Conservation (phyloP, 2,329 filamentous ascomycete species). For the Sclerotinia trifoliorum region DNA sequence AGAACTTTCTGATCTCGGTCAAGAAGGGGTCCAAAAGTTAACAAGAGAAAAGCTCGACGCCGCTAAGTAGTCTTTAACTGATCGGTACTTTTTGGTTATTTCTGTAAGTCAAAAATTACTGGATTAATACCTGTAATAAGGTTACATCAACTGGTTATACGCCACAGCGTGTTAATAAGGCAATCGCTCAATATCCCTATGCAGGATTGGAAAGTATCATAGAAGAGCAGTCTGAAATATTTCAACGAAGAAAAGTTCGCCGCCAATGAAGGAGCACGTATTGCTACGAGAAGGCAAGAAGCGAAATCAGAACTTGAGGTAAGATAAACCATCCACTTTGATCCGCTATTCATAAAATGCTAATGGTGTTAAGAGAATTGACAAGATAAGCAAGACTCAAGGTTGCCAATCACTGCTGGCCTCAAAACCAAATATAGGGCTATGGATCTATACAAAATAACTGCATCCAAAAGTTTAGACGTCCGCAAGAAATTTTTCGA, state of each 20-base stretch:
- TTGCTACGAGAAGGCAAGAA: neutral
- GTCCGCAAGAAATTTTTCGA: no score
- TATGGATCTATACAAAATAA: no score
- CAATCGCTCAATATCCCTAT: neutral
- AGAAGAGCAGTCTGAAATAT: neutral
- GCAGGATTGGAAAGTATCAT: no score
- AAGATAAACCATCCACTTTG: neutral
- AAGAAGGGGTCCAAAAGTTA: neutral
- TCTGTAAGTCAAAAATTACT: neutral
- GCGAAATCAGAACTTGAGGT: neutral
- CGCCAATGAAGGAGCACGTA: neutral
- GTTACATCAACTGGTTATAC: neutral
- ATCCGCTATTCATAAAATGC: neutral
- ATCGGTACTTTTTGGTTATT: neutral
- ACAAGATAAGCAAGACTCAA: neutral
- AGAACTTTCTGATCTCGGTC: neutral
- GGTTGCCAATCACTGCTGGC: neutral
- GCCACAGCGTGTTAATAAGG: neutral
- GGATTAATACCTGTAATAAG: no score
- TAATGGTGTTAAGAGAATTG: neutral
- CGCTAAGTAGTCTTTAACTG: neutral
- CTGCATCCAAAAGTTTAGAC: neutral
- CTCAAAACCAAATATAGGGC: rapidly evolving
- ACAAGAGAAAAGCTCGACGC: neutral
- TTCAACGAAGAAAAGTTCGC: neutral